phyloP scores from a whole-genome alignment of 345 rosid genomes.

The Eucalyptus coolabah region DNA sequence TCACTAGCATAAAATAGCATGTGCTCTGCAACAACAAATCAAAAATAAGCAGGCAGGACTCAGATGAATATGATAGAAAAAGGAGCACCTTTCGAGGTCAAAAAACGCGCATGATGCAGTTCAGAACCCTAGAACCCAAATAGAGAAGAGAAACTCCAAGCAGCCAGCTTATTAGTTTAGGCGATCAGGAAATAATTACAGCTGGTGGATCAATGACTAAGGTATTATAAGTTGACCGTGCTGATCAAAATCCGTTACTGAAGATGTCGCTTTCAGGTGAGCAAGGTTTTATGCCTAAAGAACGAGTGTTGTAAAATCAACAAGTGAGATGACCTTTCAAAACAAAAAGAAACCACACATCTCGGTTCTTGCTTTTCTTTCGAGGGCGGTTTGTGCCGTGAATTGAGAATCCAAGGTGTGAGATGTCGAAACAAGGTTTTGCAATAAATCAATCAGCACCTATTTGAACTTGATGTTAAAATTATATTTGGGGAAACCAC shows the following conservation, averaged over 20 bases:
- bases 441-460: not conserved
- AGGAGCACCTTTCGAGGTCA: not conserved
- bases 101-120: not conserved
- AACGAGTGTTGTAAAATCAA: not conserved
- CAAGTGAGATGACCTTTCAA: not conserved
- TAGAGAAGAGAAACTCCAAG: not conserved
- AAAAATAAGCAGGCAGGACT: not conserved
- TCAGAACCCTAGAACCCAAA: not conserved
- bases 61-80: not conserved
- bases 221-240: not conserved
- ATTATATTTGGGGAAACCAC: not conserved
- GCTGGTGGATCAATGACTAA: not conserved
- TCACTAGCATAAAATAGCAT: conserved; percentile 92
- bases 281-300: not conserved
- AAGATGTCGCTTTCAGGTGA: not conserved
- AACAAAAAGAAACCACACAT: not conserved
- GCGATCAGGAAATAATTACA: not conserved
- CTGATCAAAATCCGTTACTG: not conserved
- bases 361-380: not conserved
- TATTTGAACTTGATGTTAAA: not conserved
- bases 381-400: not conserved
- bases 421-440: not conserved
- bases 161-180: not conserved
- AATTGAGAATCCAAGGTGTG: not conserved
- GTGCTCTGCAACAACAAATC: conserved; percentile 44